phyloP scores from a whole-genome alignment of 176 grass and related monocot genomes.

The Cenchrus purpureus region DNA sequence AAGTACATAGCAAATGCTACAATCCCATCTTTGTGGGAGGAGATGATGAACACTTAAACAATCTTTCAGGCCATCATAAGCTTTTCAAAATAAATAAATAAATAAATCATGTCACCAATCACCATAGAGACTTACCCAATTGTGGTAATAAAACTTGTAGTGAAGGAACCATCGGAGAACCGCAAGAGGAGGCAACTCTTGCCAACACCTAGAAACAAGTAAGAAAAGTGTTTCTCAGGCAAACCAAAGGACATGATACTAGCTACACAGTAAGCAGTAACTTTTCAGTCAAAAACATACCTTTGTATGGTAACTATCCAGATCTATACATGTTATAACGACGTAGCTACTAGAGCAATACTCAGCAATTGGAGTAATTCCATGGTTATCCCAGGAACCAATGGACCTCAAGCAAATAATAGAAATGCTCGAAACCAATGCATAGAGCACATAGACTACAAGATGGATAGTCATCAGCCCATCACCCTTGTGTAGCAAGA shows the following conservation, averaged over 20 bases:
- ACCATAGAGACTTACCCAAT: conserved; percentile 67
- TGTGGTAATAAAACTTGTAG: conserved; percentile 94
- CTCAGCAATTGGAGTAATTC: not conserved
- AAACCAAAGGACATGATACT: not conserved
- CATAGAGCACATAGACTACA: not conserved
- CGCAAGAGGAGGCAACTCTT: conserved; percentile 96
- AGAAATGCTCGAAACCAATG: conserved; percentile 1
- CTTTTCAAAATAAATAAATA: too few species aligned
- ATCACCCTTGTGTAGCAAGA: not conserved
- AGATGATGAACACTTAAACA: not conserved
- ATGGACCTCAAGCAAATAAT: not conserved
- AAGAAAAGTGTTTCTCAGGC: conserved; percentile 20
- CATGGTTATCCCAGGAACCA: not conserved
- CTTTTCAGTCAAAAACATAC: not conserved
- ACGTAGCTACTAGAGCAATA: not conserved
- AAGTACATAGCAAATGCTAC: not conserved
- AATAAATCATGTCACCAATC: not conserved
- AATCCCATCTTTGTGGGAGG: not conserved
- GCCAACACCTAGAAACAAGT: conserved; percentile 72
- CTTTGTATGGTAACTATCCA: not conserved
- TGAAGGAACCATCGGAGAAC: conserved; percentile 97
- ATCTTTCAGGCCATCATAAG: not conserved
- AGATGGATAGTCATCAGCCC: not conserved
- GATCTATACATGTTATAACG: not conserved
- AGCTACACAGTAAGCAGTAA: not conserved